Evolutionary conservation across 2,329 filamentous ascomycete genomes (phyloP), one percentile per base, ranked within the genome.

Genomic region (Corynespora cassiicola): DNA sequence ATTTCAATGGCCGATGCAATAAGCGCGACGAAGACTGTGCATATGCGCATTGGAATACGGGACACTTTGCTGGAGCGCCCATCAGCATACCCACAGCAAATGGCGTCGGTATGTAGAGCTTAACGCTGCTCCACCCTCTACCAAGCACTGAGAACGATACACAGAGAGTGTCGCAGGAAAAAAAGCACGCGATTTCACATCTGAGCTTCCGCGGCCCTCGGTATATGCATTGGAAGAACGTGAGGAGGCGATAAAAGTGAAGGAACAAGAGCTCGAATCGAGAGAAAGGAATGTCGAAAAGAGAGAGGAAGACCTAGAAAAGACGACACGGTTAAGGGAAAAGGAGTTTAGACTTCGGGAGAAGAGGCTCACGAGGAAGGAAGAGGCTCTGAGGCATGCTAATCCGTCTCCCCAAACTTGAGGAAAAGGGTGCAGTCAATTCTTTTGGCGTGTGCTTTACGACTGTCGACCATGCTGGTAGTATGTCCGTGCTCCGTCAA

Each of bases 1-100:
- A 39, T 29, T 11, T 22, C 9, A 33, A 23, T 19, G 33, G 39
- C 8, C 11, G 22, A 4, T 42, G 40, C 25, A 35, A 18, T 23
- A 44, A 39, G 31, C 17, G 40, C 19, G 35, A 36, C 25, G 31
- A 26, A 15, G 31, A 45, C 19, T 42, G 35, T 19, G 30, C 31
- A 23, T 44, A 44, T 32, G 40, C 41, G 11, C 36, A 50, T 23
- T 36, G 22, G 24, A 33, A 44, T 9, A 41, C 39, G 8, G 35
- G 35, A n/a, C 27, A 35, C 23, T 10, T 39, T 3, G 38, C 35
- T 31, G 25, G 11, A 18, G 25, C 38, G 15, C 37, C 42, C 18
- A 27, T 42, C 14, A 28, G 22, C 21, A 11, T 41, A n/a, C 12
- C 31, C 16, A 17, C 17, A 17, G 19, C 15, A 7, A 16, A 14